Evolutionary conservation across 768 basidiomycete genomes (phyloP).

Genomic region (Tricholoma saponaceum): DNA sequence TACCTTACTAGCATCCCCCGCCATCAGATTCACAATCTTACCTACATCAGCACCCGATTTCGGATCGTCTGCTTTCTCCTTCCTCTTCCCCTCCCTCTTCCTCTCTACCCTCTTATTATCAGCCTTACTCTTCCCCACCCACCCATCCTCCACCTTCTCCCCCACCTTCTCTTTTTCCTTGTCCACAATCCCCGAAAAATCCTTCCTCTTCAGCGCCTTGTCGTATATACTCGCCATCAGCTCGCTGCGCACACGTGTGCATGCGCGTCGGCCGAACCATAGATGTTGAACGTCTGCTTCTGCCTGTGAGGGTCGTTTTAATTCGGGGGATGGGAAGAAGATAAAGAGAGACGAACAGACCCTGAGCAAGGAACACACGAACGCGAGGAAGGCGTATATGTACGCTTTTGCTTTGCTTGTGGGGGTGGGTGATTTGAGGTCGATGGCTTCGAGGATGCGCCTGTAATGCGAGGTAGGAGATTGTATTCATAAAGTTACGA

Average conservation of each 20-base stretch:
- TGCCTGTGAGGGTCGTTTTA: constrained; percentile 28
- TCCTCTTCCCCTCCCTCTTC: too few relatives aligned
- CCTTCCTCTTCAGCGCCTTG: constrained; percentile 80
- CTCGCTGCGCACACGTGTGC: constrained; percentile 68
- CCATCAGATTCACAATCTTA: constrained; percentile 89
- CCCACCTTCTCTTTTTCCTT: constrained; percentile 16
- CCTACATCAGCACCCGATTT: constrained; percentile 81
- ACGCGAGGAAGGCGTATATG: constrained; percentile 74
- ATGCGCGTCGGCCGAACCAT: constrained; percentile 74
- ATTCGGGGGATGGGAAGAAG: not conserved
- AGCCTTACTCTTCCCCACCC: too few relatives aligned
- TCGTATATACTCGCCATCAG: constrained; percentile 86
- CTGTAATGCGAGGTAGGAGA: not conserved
- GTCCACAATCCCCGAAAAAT: constrained; percentile 73
- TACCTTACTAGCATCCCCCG: constrained; percentile 64
- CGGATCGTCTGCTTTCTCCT: constrained; percentile 42
- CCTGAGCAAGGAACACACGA: constrained; percentile 56
- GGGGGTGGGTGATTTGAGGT: constrained; percentile 31
- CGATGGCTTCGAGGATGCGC: not conserved
- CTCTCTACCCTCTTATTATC: too few relatives aligned
- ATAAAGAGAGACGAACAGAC: constrained; percentile 17
- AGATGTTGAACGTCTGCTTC: constrained; percentile 72
- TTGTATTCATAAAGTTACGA: too few relatives aligned
- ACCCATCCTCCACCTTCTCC: too few relatives aligned
- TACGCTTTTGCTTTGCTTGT: constrained; percentile 60